Evolutionary conservation across 805 yeast genomes (phyloP).

Genomic region (Candida pini): DNA sequence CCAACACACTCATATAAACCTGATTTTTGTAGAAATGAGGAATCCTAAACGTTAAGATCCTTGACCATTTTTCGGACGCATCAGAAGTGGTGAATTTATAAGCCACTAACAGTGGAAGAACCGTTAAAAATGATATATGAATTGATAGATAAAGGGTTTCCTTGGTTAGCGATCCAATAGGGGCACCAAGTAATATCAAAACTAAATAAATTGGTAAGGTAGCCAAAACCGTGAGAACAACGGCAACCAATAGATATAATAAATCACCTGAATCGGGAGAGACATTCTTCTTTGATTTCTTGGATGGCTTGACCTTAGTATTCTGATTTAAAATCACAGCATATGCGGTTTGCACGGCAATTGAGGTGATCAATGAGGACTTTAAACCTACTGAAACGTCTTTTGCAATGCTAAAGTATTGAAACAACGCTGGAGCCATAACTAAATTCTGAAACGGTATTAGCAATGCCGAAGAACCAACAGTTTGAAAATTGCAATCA

Average conservation of each 20-base stretch:
- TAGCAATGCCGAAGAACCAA: slow-evolving; percentile 11
- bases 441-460: slow-evolving; percentile 29
- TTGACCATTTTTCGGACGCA: slow-evolving; percentile 21
- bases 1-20: slow-evolving; percentile 35
- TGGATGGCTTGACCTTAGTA: slow-evolving; percentile 18
- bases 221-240: slow-evolving; percentile 29
- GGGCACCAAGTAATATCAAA: slow-evolving; percentile 75
- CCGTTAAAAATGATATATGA: slow-evolving; percentile 54
- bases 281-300: slow-evolving; percentile 7
- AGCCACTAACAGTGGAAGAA: slow-evolving; percentile 58
- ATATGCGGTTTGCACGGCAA: slow-evolving; percentile 33
- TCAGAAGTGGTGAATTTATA: slow-evolving; percentile 38
- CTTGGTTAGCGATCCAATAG: slow-evolving; percentile 44
- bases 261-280: slow-evolving; percentile 14
- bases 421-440: slow-evolving; percentile 23
- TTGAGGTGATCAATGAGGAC: slow-evolving; percentile 23
- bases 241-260: slow-evolving; percentile 25
- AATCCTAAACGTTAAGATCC: slow-evolving; percentile 26
- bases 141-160: slow-evolving; percentile 58
- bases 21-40: slow-evolving; percentile 24
- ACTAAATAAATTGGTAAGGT: slow-evolving; percentile 34
- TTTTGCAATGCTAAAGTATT: slow-evolving; percentile 27
- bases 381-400: slow-evolving; percentile 24
- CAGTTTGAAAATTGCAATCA: slow-evolving; percentile 13
- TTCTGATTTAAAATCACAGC: slow-evolving; percentile 30